Conservation (phyloP, 2,329 filamentous ascomycete species). For the Trichoderma koningiopsis region DNA sequence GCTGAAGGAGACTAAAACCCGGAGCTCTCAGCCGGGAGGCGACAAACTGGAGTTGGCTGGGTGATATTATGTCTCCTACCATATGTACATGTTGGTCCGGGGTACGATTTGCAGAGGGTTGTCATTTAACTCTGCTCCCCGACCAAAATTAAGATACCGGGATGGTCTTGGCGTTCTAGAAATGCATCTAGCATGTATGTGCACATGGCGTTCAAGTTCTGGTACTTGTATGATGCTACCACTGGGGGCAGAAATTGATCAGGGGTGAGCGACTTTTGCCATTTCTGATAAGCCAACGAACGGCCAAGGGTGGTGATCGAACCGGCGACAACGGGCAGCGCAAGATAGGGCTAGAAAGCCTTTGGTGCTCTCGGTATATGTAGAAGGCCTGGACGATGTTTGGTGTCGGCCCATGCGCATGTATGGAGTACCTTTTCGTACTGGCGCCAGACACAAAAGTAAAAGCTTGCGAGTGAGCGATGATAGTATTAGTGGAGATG, state of each 20-base stretch:
- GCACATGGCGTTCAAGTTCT: background rate
- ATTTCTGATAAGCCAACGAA: background rate
- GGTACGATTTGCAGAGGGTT: background rate
- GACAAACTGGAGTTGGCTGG: slow-evolving; percentile 8
- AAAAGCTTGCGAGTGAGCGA: slow-evolving; percentile 5
- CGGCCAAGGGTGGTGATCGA: background rate
- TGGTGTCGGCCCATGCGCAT: slow-evolving; percentile 6
- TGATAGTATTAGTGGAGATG: background rate
- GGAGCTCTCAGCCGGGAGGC: slow-evolving; percentile 8
- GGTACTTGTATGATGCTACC: background rate
- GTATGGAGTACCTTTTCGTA: background rate
- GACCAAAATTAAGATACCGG: background rate
- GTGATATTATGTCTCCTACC: slow-evolving; percentile 8
- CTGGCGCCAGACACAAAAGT: slow-evolving; percentile 13
- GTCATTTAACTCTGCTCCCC: slow-evolving; percentile 5
- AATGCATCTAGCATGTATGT: background rate
- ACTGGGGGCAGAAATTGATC: background rate
- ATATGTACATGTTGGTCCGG: slow-evolving; percentile 8
- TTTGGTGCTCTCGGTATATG: slow-evolving; percentile 22
- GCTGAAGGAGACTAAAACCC: slow-evolving; percentile 4
- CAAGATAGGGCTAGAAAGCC: slow-evolving; percentile 9
- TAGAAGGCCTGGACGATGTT: slow-evolving; percentile 12
- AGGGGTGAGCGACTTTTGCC: slow-evolving; percentile 9
- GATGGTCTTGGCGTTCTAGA: slow-evolving; percentile 18
- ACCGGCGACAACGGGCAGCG: background rate